These are phyloP conservation scores for Echium plantagineum DNA, from an alignment of 257 asterid species.

Conservation along the genomic window DNA sequence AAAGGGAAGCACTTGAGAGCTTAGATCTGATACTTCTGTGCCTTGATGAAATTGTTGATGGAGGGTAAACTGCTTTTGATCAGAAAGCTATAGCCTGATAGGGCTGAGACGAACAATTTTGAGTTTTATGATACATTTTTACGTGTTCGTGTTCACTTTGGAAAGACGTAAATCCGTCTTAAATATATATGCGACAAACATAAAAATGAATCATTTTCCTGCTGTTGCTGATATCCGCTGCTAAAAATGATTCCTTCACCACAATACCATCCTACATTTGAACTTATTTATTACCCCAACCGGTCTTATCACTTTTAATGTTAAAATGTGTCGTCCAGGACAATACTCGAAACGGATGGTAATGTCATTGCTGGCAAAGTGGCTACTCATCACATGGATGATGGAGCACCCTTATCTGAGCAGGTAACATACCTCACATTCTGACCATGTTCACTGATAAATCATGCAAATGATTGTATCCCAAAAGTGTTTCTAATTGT, in stretches of 20 bases:
- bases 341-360: slow-evolving; percentile 43
- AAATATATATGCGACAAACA: background rate
- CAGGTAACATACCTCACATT: slow-evolving; percentile 20
- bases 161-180: background rate
- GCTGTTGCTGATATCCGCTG: background rate
- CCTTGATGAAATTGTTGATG: slow-evolving; percentile 75
- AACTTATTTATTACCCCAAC: background rate
- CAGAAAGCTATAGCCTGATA: background rate
- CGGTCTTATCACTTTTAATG: background rate
- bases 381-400: slow-evolving; percentile 28
- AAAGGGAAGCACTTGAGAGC: slow-evolving; percentile 70
- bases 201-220: background rate
- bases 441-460: background rate
- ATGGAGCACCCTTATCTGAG: slow-evolving; percentile 43
- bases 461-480: background rate
- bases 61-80: slow-evolving; percentile 44
- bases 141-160: background rate
- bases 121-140: background rate
- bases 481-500: too few species aligned
- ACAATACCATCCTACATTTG: background rate
- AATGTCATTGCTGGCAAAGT: slow-evolving; percentile 35
- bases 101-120: background rate
- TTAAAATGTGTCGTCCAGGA: slow-evolving; percentile 11
- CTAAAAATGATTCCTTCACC: background rate
- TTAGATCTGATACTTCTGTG: slow-evolving; percentile 75